Conservation (phyloP, 306 rosid species). For the Quercus suber region DNA sequence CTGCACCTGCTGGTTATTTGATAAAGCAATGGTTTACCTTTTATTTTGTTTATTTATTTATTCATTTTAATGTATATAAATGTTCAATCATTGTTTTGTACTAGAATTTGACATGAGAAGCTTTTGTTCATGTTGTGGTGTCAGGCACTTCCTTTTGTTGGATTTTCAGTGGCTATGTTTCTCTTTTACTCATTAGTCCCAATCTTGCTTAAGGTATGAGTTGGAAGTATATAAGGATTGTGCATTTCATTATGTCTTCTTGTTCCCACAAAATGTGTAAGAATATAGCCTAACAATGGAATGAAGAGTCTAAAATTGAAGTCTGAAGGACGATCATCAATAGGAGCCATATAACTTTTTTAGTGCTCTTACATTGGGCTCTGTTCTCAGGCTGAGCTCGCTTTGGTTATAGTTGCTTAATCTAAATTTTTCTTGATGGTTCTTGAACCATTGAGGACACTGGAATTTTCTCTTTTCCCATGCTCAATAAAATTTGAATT, state of each 20-base stretch:
- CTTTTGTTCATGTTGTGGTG: constrained; percentile 24
- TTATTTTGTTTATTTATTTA: not conserved
- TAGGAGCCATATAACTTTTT: not conserved
- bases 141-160: constrained; percentile 90
- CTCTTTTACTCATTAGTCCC: constrained; percentile 90
- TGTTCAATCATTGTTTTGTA: not conserved
- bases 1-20: not conserved
- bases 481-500: not conserved
- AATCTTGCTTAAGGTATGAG: constrained; percentile 73
- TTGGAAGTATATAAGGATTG: constrained; percentile 15
- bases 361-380: not conserved
- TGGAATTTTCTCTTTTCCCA: not conserved
- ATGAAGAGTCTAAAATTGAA: not conserved
- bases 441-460: not conserved
- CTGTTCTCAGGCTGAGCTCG: not conserved
- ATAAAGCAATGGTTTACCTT: not conserved
- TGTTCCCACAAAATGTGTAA: not conserved
- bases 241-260: not conserved
- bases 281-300: not conserved
- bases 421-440: not conserved
- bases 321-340: not conserved
- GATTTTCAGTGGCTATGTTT: constrained; percentile 89
- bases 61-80: not conserved
- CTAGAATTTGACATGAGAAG: not conserved
- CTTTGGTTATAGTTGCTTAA: not conserved